Percentiles rank a stretch among this genome's conserved stretches.
Evolutionary conservation across 225 moss, liverwort and hornwort species (phyloP).

Genomic region (Marchantia paleacea): DNA sequence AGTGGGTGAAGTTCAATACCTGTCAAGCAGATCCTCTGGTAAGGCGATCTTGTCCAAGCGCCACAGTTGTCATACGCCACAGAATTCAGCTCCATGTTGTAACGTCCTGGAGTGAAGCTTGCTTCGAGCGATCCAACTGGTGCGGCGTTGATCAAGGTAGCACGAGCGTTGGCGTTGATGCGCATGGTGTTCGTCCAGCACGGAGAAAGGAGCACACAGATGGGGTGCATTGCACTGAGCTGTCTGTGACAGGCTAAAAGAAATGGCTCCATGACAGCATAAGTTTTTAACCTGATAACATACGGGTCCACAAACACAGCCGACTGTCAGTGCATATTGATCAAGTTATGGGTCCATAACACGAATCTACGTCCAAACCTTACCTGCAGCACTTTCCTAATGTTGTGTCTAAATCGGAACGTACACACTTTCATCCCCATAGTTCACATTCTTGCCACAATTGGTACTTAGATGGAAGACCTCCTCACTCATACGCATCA

Average conservation of each 20-base stretch:
- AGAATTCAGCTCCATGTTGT: not conserved
- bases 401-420: too few relatives aligned
- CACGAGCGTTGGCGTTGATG: constrained; percentile 19
- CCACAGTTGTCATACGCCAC: not conserved
- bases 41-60: constrained; percentile 15
- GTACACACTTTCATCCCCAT: too few relatives aligned
- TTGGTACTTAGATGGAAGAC: too few relatives aligned
- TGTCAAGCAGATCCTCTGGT: constrained; percentile 9
- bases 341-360: not conserved
- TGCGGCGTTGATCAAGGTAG: constrained; percentile 7
- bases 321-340: not conserved
- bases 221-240: constrained; percentile 54
- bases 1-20: not conserved
- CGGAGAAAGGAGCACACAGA: constrained; percentile 25
- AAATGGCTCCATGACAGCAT: constrained; percentile 51
- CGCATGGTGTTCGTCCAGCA: constrained; percentile 16
- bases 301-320: constrained; percentile 21
- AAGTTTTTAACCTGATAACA: constrained; percentile 18
- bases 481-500: too few relatives aligned
- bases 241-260: constrained; percentile 43
- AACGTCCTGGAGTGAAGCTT: constrained; percentile 6
- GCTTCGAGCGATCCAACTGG: constrained; percentile 34
- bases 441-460: too few relatives aligned
- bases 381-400: not conserved
- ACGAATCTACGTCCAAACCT: not conserved